phyloP scores from a whole-genome alignment of 345 rosid species.

The Camelina sativa region DNA sequence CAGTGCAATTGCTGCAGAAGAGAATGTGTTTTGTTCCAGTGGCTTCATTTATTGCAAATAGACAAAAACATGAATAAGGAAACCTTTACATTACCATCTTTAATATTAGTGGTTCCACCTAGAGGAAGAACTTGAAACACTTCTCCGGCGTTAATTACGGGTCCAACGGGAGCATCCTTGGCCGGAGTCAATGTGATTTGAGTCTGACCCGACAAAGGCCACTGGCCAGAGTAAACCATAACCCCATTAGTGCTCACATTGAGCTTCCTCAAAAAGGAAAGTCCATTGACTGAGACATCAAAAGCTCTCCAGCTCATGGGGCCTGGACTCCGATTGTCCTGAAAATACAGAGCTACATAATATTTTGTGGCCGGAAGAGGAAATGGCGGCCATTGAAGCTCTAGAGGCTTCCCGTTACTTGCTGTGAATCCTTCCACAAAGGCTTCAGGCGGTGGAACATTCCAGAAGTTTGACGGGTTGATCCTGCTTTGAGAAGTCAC shows the following conservation, averaged over 20 bases:
- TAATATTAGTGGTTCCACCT: conserved; percentile 61
- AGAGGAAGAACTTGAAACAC: conserved; percentile 72
- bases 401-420: conserved; percentile 59
- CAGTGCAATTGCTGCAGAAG: conserved; percentile 59
- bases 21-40: conserved; percentile 25
- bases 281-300: conserved; percentile 67
- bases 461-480: conserved; percentile 65
- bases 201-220: conserved; percentile 83
- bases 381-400: conserved; percentile 63
- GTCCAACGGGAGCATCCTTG: conserved; percentile 54
- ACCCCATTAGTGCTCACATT: conserved; percentile 75
- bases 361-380: conserved; percentile 65
- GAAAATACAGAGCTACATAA: conserved; percentile 82
- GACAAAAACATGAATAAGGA: conserved; percentile 24
- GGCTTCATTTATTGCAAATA: conserved; percentile 12
- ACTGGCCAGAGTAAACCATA: conserved; percentile 57
- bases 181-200: conserved; percentile 60
- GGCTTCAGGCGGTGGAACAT: conserved; percentile 63
- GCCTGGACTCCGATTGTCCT: conserved; percentile 64
- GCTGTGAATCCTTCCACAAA: conserved; percentile 61
- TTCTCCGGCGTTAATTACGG: conserved; percentile 83
- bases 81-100: conserved; percentile 61
- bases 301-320: conserved; percentile 79
- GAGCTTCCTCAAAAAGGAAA: conserved; percentile 55
- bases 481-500: conserved; percentile 50